These are phyloP conservation scores for Penicillium freii DNA, from an alignment of 2,329 filamentous ascomycete genomes.

Conservation along the genomic window DNA sequence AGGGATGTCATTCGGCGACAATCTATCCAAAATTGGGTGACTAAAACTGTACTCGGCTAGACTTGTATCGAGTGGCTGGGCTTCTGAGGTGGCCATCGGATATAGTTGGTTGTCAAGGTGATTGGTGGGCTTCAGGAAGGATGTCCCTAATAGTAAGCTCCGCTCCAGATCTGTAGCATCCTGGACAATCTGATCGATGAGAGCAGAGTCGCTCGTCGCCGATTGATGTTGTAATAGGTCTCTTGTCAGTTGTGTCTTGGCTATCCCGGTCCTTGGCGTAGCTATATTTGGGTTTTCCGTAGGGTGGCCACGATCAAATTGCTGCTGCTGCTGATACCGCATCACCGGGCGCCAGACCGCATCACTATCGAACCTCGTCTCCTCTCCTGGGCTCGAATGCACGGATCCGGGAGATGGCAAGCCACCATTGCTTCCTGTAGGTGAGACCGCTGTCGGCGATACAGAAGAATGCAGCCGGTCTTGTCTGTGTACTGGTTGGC, in stretches of 20 bases:
- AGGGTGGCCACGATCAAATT: neutral
- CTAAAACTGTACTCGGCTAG: neutral
- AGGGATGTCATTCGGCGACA: neutral
- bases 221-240: neutral
- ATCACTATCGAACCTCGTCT: neutral
- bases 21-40: slow-evolving; percentile 2
- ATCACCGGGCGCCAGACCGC: neutral
- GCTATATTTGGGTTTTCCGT: neutral
- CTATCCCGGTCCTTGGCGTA: neutral
- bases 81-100: neutral
- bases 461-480: neutral
- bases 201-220: neutral
- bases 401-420: neutral
- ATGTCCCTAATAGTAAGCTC: slow-evolving; percentile 16
- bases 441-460: slow-evolving; percentile 5
- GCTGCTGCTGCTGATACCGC: neutral
- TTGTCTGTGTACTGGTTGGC: neutral
- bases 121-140: slow-evolving; percentile 15
- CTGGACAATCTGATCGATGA: slow-evolving; percentile 15
- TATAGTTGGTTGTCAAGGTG: slow-evolving; percentile 3
- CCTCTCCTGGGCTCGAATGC: neutral
- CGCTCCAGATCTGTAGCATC: slow-evolving; percentile 18
- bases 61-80: neutral
- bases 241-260: neutral
- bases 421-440: slow-evolving; percentile 3